Conservation (phyloP, 2,329 filamentous ascomycete genomes). For the Nigrograna mackinnonii region DNA sequence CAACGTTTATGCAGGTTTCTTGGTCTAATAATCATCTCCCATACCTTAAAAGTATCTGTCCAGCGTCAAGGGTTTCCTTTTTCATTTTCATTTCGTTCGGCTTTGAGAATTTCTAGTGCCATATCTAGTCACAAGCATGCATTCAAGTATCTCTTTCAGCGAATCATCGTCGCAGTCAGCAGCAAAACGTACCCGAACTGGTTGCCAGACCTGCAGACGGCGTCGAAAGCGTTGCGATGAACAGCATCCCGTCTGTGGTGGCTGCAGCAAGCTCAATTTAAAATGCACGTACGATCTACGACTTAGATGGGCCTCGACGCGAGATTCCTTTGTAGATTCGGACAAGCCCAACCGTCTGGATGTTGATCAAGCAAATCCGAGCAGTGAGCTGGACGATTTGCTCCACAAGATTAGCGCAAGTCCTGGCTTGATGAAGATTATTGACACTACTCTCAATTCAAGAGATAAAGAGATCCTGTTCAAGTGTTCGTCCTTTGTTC, state of each 20-base stretch:
- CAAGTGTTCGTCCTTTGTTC: not conserved
- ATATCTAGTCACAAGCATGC: too few relatives aligned
- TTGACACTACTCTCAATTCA: not conserved
- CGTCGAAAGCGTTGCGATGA: constrained; percentile 97
- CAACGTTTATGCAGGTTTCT: too few relatives aligned
- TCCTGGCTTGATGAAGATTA: not conserved
- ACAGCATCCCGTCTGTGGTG: constrained; percentile 64
- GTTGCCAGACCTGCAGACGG: constrained; percentile 82
- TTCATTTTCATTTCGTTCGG: too few relatives aligned
- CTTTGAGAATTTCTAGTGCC: too few relatives aligned
- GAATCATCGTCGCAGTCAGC: too few relatives aligned
- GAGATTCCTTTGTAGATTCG: constrained; percentile 3
- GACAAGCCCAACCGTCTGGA: not conserved
- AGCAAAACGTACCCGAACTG: constrained; percentile 86
- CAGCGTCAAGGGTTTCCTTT: too few relatives aligned
- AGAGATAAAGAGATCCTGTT: not conserved
- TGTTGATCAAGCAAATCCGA: not conserved
- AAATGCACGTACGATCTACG: constrained; percentile 5
- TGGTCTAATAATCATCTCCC: too few relatives aligned
- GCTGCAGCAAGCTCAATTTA: constrained; percentile 56
- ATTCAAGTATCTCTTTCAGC: too few relatives aligned
- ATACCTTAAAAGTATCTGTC: too few relatives aligned
- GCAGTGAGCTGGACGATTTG: not conserved
- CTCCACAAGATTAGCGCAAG: not conserved
- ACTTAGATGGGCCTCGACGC: constrained; percentile 5